Base-by-base conservation (phyloP, 208 protist genomes). In the Acanthamoeba sp. region DNA sequence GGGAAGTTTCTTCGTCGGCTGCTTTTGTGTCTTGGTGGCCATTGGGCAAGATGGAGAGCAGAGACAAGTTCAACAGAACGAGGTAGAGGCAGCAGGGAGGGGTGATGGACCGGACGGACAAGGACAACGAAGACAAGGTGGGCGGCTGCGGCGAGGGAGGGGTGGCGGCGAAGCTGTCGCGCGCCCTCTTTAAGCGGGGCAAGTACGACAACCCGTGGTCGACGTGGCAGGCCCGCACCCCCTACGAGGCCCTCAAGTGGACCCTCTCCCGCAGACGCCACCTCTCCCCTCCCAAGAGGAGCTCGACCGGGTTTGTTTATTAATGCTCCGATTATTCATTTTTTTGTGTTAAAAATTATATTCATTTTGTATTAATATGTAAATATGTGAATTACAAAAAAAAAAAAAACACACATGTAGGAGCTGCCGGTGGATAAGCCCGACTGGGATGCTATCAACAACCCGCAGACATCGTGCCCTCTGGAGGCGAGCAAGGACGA, bases 201-300 rank as follows among this genome's bases (percentile, higher is more conserved):
- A 90, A 66, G 82, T 90, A 48, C 82, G 82, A 90, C 14, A 90
- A 90, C 82, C 82, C 82, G 29, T 90, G 82, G 82, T 14, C 45
- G 45, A 90, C 82, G 34, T 90, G 82, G 82, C 34, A 59, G 52
- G 52, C 82, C 16, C 45, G 55, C n/a, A n/a, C 2, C 18, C 55
- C 55, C 22, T 24, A 36, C 82, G 82, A 90, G 9, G 82, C 82
- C 34, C 52, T 90, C n/a, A 90, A 90, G 52, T 90, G 82, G 82
- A 66, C 55, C 34, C 55, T 90, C 32, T 50, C 27, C 10, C 82
- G 82, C 82, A 90, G 52, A 66, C 52, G 5, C 52, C 55, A 9
- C 82, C 82, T 24, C 82, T 90, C 34, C 82, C 82, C 55, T 90
- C 82, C 82, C 34, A 36, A 29, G 52, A 90, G 48, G 82, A 90